phyloP scores from a whole-genome alignment of 75 land plant genomes.

The Picea glauca region DNA sequence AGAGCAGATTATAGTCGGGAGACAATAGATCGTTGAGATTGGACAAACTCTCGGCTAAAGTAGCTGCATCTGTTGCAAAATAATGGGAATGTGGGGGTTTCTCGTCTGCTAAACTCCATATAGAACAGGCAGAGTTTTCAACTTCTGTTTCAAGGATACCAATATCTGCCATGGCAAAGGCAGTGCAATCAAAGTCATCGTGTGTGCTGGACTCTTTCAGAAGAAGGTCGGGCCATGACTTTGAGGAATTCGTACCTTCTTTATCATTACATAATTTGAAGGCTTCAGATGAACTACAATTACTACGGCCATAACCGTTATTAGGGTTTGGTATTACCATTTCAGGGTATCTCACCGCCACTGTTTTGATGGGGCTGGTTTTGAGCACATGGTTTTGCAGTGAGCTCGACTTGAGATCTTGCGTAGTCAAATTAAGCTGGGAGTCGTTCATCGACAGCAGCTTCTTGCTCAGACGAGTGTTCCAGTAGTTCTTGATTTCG shows the following conservation, averaged over 20 bases:
- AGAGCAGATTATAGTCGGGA: background rate
- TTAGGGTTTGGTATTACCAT: too few relatives aligned
- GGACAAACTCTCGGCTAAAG: background rate
- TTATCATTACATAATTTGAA: too few relatives aligned
- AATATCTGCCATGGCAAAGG: background rate
- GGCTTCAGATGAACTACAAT: too few relatives aligned
- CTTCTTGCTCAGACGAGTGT: background rate
- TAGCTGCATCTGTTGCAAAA: background rate
- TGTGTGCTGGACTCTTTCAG: background rate
- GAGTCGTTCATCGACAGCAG: background rate
- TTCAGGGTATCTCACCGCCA: too few relatives aligned
- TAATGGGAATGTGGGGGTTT: background rate
- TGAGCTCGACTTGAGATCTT: too few relatives aligned
- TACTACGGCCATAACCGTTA: too few relatives aligned
- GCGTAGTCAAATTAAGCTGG: background rate
- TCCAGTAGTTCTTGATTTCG: conserved; percentile 1
- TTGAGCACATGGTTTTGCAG: too few relatives aligned
- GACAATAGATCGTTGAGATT: background rate
- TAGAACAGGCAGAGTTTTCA: background rate
- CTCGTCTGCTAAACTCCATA: background rate
- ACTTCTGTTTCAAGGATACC: background rate
- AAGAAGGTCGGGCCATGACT: background rate
- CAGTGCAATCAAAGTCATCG: background rate
- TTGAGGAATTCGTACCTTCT: background rate
- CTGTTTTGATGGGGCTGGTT: too few relatives aligned